Conservation (phyloP, 2,329 filamentous ascomycete genomes). For the Colletotrichum sp. region DNA sequence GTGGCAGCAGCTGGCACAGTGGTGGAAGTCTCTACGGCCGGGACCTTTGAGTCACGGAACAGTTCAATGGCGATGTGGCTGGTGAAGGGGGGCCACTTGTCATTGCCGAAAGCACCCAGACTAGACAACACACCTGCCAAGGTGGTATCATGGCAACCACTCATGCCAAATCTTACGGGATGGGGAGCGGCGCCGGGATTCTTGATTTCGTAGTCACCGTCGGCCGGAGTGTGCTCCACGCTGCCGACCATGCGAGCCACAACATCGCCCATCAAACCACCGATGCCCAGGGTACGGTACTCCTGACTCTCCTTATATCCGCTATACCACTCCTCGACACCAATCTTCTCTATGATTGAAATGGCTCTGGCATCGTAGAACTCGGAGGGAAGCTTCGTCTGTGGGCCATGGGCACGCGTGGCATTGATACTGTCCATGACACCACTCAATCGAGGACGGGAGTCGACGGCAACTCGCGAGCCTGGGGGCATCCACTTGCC, state of each 20-base stretch:
- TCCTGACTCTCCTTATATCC: conserved; percentile 86
- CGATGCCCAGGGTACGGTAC: conserved; percentile 90
- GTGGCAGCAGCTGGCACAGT: conserved; percentile 6
- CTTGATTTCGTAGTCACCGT: conserved; percentile 55
- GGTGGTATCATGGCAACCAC: conserved; percentile 93
- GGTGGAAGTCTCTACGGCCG: conserved; percentile 23
- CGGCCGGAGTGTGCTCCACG: conserved; percentile 61
- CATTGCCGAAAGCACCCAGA: conserved; percentile 76
- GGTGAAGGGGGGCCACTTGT: conserved; percentile 90
- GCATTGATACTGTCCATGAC: conserved; percentile 96
- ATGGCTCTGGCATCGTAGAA: conserved; percentile 84
- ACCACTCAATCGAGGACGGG: conserved; percentile 81
- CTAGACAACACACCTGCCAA: conserved; percentile 80
- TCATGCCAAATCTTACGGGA: conserved; percentile 76
- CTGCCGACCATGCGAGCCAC: conserved; percentile 76
- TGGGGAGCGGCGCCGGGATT: conserved; percentile 39
- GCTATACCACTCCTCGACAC: conserved; percentile 90
- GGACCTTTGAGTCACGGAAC: conserved; percentile 63
- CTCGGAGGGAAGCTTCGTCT: conserved; percentile 78
- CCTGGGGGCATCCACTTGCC: conserved; percentile 85
- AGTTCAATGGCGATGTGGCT: conserved; percentile 91
- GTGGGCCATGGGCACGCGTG: conserved; percentile 81
- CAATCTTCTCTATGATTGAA: conserved; percentile 75
- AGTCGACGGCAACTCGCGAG: conserved; percentile 78
- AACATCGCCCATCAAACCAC: conserved; percentile 82